Evolutionary conservation across 176 grass and related monocot genomes (phyloP).

Genomic region (Pharus latifolius): DNA sequence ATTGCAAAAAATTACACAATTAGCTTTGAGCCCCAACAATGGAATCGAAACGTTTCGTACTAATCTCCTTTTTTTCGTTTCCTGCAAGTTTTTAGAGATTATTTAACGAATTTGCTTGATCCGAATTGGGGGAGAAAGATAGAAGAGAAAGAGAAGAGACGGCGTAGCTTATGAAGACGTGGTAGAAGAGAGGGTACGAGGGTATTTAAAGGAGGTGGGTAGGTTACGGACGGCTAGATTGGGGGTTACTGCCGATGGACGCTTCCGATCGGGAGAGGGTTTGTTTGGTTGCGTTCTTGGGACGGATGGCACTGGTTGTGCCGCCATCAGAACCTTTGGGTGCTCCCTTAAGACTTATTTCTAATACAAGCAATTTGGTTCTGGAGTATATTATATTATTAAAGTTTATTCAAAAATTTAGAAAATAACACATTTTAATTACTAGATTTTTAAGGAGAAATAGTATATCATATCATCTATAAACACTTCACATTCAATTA

Average conservation of each 20-base stretch:
- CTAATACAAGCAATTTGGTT: too few species aligned
- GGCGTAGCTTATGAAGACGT: not conserved
- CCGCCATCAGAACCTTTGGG: not conserved
- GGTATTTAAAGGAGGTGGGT: conserved; percentile 28
- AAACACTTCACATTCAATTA: too few species aligned
- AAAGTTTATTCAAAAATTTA: too few species aligned
- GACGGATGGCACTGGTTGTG: not conserved
- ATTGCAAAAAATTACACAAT: conserved; percentile 3
- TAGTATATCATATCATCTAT: too few species aligned
- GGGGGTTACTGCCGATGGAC: not conserved
- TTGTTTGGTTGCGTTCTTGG: conserved; percentile 28
- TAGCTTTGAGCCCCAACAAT: not conserved
- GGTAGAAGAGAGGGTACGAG: not conserved
- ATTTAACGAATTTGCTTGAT: conserved; percentile 45
- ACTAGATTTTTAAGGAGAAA: too few species aligned
- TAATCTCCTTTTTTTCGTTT: conserved; percentile 25
- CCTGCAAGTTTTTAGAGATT: conserved; percentile 22
- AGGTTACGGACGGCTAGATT: conserved; percentile 22
- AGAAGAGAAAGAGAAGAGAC: not conserved
- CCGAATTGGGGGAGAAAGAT: conserved; percentile 9
- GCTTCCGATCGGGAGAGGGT: not conserved
- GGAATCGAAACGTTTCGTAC: conserved; percentile 32
- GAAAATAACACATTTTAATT: too few species aligned
- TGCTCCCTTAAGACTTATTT: too few species aligned
- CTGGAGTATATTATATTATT: too few species aligned